Percentiles rank a stretch among this genome's conserved stretches.
Evolutionary conservation across 441 rosid species (phyloP).

Genomic region (Pelargonium citronellum): DNA sequence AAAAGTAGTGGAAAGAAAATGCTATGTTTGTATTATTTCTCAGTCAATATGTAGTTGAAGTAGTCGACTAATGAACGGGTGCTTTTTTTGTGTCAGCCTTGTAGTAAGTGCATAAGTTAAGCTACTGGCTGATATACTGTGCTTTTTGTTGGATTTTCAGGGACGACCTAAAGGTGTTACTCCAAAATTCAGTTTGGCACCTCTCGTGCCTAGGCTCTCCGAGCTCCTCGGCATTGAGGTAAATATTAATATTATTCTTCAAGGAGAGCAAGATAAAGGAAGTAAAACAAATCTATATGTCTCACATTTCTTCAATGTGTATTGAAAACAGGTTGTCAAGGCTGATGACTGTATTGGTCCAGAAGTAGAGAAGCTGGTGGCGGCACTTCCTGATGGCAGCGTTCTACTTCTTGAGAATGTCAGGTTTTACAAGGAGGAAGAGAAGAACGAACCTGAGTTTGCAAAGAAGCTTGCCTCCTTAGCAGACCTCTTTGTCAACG

Average conservation of each 20-base stretch:
- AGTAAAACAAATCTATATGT: background rate
- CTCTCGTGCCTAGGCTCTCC: conserved; percentile 86
- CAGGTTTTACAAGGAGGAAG: conserved; percentile 86
- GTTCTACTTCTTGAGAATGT: conserved; percentile 85
- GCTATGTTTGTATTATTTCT: no score
- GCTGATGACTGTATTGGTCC: conserved; percentile 77
- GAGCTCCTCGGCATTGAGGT: conserved; percentile 86
- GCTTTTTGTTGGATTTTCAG: conserved; percentile 40
- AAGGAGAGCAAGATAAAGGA: background rate
- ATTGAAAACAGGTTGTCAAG: conserved; percentile 59
- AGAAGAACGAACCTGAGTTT: conserved; percentile 89
- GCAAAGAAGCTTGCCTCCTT: conserved; percentile 90
- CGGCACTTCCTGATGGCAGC: conserved; percentile 63
- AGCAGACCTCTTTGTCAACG: conserved; percentile 83
- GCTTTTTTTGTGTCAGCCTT: background rate
- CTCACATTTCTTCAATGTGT: background rate
- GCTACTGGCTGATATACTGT: background rate
- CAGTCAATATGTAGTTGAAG: background rate
- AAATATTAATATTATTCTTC: conserved; percentile 8
- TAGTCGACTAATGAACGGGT: background rate
- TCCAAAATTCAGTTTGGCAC: conserved; percentile 92
- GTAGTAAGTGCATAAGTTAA: background rate
- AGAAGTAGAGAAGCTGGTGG: conserved; percentile 74
- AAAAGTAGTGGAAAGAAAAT: no score
- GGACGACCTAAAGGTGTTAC: conserved; percentile 97